Evolutionary conservation across 2,329 filamentous ascomycete genomes (phyloP).

Genomic region (Raffaelea deltoideospora): DNA sequence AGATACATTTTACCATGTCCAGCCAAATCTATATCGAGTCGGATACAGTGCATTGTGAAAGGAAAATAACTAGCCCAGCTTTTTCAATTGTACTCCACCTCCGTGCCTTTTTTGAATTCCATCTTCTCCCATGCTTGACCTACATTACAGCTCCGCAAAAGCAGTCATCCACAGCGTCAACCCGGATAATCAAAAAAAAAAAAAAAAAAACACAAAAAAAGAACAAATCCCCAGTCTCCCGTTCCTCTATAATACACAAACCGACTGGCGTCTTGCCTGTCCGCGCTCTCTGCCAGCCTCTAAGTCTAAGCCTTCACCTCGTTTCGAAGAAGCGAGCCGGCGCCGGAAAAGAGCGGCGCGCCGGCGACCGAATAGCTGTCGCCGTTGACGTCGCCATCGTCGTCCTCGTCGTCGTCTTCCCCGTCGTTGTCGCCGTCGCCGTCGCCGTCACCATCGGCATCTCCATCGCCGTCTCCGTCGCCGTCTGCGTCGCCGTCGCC

Average conservation of each 20-base stretch:
- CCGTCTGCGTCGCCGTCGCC: background rate
- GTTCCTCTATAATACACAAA: too few relatives aligned
- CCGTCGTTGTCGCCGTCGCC: background rate
- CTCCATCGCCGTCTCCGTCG: background rate
- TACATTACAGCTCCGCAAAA: too few relatives aligned
- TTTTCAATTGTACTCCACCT: too few relatives aligned
- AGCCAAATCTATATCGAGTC: too few relatives aligned
- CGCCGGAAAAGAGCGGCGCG: slow-evolving; percentile 4
- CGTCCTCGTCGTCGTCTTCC: slow-evolving; percentile 4
- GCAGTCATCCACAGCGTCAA: too few relatives aligned
- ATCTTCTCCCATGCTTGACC: too few relatives aligned
- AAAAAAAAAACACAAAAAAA: background rate
- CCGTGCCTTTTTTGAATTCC: too few relatives aligned
- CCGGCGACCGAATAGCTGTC: slow-evolving; percentile 9
- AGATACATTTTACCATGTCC: too few relatives aligned
- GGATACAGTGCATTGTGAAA: too few relatives aligned
- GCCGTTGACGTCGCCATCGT: slow-evolving; percentile 7
- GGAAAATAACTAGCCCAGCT: too few relatives aligned
- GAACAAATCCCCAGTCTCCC: too few relatives aligned
- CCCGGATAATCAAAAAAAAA: background rate
- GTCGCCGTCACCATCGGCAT: background rate
- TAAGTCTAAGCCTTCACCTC: slow-evolving; percentile 4
- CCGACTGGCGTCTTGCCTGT: too few relatives aligned
- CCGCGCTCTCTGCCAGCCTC: background rate
- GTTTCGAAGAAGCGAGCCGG: slow-evolving; percentile 7